Evolutionary conservation across 2,329 filamentous ascomycete genomes (phyloP).

Genomic region (Diaporthe batatas): DNA sequence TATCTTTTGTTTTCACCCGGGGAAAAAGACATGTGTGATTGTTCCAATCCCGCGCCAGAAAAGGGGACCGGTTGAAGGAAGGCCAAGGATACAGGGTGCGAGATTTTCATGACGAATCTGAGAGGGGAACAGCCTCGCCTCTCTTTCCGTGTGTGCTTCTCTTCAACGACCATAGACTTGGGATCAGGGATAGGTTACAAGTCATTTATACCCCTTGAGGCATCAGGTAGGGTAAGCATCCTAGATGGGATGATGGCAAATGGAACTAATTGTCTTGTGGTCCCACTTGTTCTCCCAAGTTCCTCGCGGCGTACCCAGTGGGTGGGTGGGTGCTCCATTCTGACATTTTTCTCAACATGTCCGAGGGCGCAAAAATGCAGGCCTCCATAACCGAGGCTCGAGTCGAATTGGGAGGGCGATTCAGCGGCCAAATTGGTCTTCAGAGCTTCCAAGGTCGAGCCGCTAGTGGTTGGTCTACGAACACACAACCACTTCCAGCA

Average conservation of each 20-base stretch:
- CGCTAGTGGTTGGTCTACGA: neutral
- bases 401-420: too few species aligned
- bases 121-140: conserved; percentile 2
- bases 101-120: conserved; percentile 15
- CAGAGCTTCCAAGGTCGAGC: neutral
- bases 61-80: conserved; percentile 20
- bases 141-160: conserved; percentile 11
- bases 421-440: too few species aligned
- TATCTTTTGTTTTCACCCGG: conserved; percentile 15
- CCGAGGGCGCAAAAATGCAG: neutral
- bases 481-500: neutral
- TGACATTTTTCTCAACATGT: neutral
- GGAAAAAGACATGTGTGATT: conserved; percentile 6
- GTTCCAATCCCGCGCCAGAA: conserved; percentile 26
- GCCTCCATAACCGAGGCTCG: neutral
- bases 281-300: neutral
- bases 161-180: conserved; percentile 38
- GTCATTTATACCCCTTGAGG: conserved; percentile 42
- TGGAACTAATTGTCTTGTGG: conserved; percentile 32
- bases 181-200: conserved; percentile 41
- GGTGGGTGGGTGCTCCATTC: neutral
- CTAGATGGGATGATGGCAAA: conserved; percentile 30
- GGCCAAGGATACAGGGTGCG: neutral
- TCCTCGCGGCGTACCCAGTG: neutral
- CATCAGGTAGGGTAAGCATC: conserved; percentile 36